Conservation (phyloP, 306 rosid species). For the Casuarina glauca region DNA sequence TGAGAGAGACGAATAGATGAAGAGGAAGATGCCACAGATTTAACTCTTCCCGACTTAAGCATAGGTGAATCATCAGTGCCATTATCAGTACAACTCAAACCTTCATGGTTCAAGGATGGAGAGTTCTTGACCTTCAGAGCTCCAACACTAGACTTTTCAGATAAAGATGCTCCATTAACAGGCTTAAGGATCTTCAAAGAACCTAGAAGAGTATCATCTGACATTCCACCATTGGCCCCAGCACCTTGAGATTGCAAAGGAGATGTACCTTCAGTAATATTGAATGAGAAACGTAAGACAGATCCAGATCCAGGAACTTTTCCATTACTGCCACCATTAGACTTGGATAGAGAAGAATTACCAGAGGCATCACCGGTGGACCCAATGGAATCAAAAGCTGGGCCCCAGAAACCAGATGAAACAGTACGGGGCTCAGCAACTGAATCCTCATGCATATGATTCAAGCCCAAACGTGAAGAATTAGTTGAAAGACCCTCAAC, state of each 20-base stretch:
- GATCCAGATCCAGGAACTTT: constrained; percentile 44
- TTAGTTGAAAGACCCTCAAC: constrained; percentile 36
- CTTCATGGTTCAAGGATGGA: constrained; percentile 30
- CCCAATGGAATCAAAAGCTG: constrained; percentile 41
- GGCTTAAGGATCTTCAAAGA: constrained; percentile 28
- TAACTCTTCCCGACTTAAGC: constrained; percentile 44
- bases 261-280: constrained; percentile 29
- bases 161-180: constrained; percentile 29
- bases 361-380: constrained; percentile 25
- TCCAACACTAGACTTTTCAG: constrained; percentile 30
- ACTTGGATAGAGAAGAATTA: constrained; percentile 28
- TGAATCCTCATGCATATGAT: constrained; percentile 29
- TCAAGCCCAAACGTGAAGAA: constrained; percentile 26
- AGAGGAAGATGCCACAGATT: constrained; percentile 33
- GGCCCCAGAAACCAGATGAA: constrained; percentile 72
- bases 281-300: constrained; percentile 40
- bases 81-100: constrained; percentile 25
- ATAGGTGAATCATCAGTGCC: constrained; percentile 24
- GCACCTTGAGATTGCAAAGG: constrained; percentile 37
- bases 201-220: constrained; percentile 33
- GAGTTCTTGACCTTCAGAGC: constrained; percentile 33
- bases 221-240: constrained; percentile 27
- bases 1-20: constrained; percentile 29
- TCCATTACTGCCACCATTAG: constrained; percentile 24
- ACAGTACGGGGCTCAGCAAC: constrained; percentile 35